These are phyloP conservation scores for Stereocaulon alpinum DNA, from an alignment of 495 filamentous ascomycete species.

Conservation along the genomic window DNA sequence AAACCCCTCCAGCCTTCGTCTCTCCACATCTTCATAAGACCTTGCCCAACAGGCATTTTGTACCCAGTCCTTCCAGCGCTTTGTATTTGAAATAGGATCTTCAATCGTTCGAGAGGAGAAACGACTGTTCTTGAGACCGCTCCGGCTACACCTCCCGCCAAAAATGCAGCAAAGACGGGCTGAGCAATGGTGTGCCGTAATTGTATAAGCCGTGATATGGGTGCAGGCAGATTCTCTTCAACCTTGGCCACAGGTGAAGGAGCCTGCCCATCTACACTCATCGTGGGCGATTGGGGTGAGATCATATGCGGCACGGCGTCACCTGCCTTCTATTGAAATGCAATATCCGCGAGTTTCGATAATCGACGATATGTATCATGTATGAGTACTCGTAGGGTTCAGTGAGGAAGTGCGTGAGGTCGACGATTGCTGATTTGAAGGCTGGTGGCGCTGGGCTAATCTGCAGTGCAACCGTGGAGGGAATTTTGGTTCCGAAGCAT, in stretches of 20 bases:
- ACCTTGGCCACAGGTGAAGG: conserved; percentile 3
- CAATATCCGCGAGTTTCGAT: background rate
- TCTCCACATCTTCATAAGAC: conserved; percentile 83
- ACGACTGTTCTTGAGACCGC: conserved; percentile 97
- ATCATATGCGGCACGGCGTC: background rate
- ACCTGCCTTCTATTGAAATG: background rate
- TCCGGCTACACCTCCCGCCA: conserved; percentile 91
- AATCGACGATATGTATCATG: background rate
- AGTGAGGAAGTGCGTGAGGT: background rate
- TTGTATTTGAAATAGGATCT: conserved; percentile 96
- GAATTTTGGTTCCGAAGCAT: conserved; percentile 10
- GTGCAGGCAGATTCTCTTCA: conserved; percentile 14
- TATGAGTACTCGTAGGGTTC: background rate
- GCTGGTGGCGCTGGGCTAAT: background rate
- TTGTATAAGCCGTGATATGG: conserved; percentile 22
- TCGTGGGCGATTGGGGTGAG: conserved; percentile 4
- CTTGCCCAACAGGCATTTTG: conserved; percentile 79
- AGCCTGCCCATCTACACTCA: conserved; percentile 18
- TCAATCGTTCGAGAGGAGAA: conserved; percentile 86
- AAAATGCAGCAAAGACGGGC: conserved; percentile 81
- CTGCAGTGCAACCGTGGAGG: conserved; percentile 9
- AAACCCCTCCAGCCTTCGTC: conserved; percentile 96
- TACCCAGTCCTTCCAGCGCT: conserved; percentile 85
- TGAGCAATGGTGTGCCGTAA: conserved; percentile 50
- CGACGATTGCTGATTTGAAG: background rate